These are phyloP conservation scores for Clathrus columnatus DNA, from an alignment of 768 basidiomycete genomes.

Conservation along the genomic window DNA sequence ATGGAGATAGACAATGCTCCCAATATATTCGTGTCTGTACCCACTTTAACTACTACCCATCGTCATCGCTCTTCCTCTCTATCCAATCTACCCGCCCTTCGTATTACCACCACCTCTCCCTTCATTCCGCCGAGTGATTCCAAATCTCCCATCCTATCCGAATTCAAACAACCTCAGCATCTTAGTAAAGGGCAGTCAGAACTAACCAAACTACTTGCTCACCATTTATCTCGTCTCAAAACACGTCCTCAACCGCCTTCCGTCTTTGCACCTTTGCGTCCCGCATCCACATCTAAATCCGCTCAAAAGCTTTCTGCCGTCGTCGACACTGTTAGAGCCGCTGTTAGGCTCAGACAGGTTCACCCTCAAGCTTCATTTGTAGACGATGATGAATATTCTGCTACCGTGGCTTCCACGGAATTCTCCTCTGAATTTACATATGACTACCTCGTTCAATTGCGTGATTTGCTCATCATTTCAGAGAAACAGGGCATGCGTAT, in stretches of 20 bases:
- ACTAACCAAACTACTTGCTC: constrained; percentile 58
- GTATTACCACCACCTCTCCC: constrained; percentile 22
- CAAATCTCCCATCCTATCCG: not conserved
- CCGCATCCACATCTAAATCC: constrained; percentile 17
- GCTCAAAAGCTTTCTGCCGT: constrained; percentile 33
- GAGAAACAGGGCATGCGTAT: constrained; percentile 52
- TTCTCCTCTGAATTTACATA: constrained; percentile 63
- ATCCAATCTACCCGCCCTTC: constrained; percentile 18
- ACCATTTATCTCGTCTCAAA: constrained; percentile 56
- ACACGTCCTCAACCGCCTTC: constrained; percentile 46
- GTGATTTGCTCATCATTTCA: constrained; percentile 50
- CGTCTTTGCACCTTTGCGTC: constrained; percentile 35
- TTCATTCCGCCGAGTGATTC: constrained; percentile 16
- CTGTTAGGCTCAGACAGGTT: constrained; percentile 22
- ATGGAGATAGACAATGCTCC: not conserved
- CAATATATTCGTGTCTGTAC: not conserved
- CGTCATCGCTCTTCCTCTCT: constrained; percentile 1
- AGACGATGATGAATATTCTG: constrained; percentile 37
- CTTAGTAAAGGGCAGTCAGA: constrained; percentile 43
- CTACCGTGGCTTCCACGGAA: constrained; percentile 21
- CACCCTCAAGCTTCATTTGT: constrained; percentile 16
- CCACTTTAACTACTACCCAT: not conserved
- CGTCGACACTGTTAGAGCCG: constrained; percentile 35
- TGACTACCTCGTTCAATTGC: constrained; percentile 53
- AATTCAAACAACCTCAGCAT: constrained; percentile 17